Base-by-base conservation (phyloP, 495 filamentous ascomycete species). In the Elaphomyces granulatus region DNA sequence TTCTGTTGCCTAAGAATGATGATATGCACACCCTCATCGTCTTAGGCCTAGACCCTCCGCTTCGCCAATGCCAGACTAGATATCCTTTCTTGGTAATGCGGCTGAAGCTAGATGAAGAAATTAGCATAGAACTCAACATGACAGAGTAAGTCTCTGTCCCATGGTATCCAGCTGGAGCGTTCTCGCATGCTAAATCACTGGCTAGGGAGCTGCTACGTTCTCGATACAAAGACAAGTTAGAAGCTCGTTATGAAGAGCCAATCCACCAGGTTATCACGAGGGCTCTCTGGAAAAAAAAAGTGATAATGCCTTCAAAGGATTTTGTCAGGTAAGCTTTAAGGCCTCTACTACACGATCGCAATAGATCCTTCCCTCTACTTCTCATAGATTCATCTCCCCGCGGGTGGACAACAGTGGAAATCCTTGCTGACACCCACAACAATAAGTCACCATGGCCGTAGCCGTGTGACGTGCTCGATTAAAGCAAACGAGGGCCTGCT, bases 71-170 rank as follows among this genome's bases (percentile, higher is more conserved):
- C 46, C 92, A 99, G 61, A 99, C 92, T 2, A 75, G 90, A 49
- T 99, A 99, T 58, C 92, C 92, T 6, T 99, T 99, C 70, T 66
- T 96, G 43, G 90, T 99, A 26, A 99, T 99, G 92, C 92, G 96
- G 59, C 81, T 94, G 62, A 99, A 99, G 68, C 69, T 83, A 41
- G 92, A 99, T 44, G 92, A 99, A 53, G 92, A 99, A 60, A 86
- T 95, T 15, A 87, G 83, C 36, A 80, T 99, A 30, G 90, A 95
- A 50, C 68, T 99, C 28, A 99, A 99, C 59, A 84, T 99, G 67
- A 87, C 85, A n/a, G 86, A 94, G 55, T 84, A 71, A 51, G 74
- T 78, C 45, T 49, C 9, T 38, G n/a, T 31, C 14, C 39, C 14
- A 21, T 15, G 15, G 15, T 12, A 15, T 3, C 17, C 10, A 38